Base-by-base conservation (phyloP, 768 basidiomycete genomes). In the Macrolepiota fuliginosa region DNA sequence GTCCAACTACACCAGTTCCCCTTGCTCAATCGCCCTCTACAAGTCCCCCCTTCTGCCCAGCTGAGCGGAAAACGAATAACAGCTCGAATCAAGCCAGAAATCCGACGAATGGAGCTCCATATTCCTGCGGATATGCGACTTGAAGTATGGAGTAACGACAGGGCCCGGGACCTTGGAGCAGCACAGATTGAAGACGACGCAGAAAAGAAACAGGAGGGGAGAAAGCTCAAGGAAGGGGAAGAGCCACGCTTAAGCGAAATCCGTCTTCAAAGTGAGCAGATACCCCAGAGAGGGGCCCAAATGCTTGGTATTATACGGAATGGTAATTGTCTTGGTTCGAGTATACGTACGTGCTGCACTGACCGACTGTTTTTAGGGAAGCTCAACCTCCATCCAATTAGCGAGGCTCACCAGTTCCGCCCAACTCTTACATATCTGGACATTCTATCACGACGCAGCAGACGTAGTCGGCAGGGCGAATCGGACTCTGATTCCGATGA, bases 351-450 rank as follows among this genome's bases (percentile, higher is more conserved):
- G 11, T 12, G 13, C 24, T 24, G 13, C 9, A 22, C 3, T 32
- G 29, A 32, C 29, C 29, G 29, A 32, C 29, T 32, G 29, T 35
- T 46, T 36, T 17, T 61, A 91, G 92, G 88, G 37, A 83, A 81
- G 63, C 76, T 94, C 49, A 85, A 94, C 72, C 78, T 94, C 15
- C 88, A 94, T 69, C 90, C 91, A 40, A 83, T 94, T 68, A 82
- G 75, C 63, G 84, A 91, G 74, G 88, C 84, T 0, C 89, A 93
- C 68, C 93, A 94, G 71, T 81, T 94, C 65, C 86, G 92, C 49
- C 92, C 92, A 9, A 88, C 89, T 2, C 73, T 94, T 65, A 91
- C 90, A 17, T 91, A 94, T 74, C 79, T 94, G 63, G 93, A 94
- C 70, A 73, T 84, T 62, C 70, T 89, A 58, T 85, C 87, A 24